Base-by-base conservation (phyloP, 108 stramenopile genomes). In the Chaetoceros tenuissimus region DNA sequence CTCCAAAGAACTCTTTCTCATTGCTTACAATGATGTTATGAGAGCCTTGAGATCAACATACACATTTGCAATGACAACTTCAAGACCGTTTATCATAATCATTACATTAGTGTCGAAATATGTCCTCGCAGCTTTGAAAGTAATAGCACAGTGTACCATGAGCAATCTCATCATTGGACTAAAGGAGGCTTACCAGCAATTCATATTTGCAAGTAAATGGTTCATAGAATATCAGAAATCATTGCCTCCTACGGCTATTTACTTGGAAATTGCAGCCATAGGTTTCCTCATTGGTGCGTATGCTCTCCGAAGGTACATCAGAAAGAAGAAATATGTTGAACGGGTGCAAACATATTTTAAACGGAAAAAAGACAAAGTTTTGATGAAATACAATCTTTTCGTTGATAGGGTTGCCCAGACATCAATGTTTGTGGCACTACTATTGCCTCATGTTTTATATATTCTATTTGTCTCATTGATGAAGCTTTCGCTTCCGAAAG, bases 371-470 rank as follows among this genome's bases (percentile, higher is more conserved):
- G 28, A 48, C 13, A 58, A 29, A 3, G 50, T 48, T 5, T 44
- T 63, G 21, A 24, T 67, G 71, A 68, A 47, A 16, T 80, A 80
- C 53, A 34, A 52, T 20, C n/a, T 51, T 31, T 52, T 64, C 22
- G 73, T 80, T 8, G 60, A 63, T 2, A 64, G 60, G 53, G 71
- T 87, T 25, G 76, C 79, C 1, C 57, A 63, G 34, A 80, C 82
- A 17, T 87, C 86, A 5, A 56, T 81, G 28, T 44, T 85, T 18
- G 34, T 92, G 64, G 89, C 89, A 16, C 61, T 81, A 66, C 26
- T 75, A n/a, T 27, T 83, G 24, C 86, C 90, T 5, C 90, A 92
- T 60, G 8, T 72, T 22, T 17, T 82, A 25, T 92, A 82, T 60
- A 25, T 70, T n/a, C 62, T 66, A 2, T 24, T 54, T 22, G 55